Evolutionary conservation across 495 filamentous ascomycete genomes (phyloP).

Genomic region (Pyrenula aspistea): DNA sequence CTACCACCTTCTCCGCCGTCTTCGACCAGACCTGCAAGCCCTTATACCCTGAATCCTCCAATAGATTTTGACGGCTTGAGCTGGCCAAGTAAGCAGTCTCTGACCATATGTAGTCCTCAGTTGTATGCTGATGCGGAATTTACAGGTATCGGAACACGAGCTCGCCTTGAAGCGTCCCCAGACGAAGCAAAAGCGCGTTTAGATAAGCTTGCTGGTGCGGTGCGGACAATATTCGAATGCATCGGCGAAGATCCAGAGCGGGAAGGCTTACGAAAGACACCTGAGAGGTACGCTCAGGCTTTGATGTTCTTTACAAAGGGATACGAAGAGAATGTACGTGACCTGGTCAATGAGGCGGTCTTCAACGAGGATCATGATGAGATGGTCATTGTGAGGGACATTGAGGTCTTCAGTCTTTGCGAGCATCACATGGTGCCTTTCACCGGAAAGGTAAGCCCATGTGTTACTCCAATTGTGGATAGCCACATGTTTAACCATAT

Average conservation of each 20-base stretch:
- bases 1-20: slow-evolving; percentile 32
- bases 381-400: slow-evolving; percentile 94
- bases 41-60: slow-evolving; percentile 50
- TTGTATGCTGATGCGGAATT: slow-evolving; percentile 5
- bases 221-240: slow-evolving; percentile 87
- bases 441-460: slow-evolving; percentile 64
- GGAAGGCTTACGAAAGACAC: slow-evolving; percentile 79
- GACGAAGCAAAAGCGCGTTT: slow-evolving; percentile 61
- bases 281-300: slow-evolving; percentile 85
- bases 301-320: slow-evolving; percentile 99
- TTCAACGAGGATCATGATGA: slow-evolving; percentile 97
- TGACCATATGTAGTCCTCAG: not conserved
- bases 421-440: slow-evolving; percentile 98
- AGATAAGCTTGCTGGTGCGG: slow-evolving; percentile 69
- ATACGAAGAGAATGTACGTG: slow-evolving; percentile 89
- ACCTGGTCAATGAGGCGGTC: slow-evolving; percentile 88
- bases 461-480: slow-evolving; percentile 7
- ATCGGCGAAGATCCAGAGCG: slow-evolving; percentile 90
- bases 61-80: slow-evolving; percentile 62
- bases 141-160: slow-evolving; percentile 64
- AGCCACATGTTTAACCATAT: slow-evolving; percentile 9
- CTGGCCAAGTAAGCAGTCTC: slow-evolving; percentile 49
- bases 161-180: slow-evolving; percentile 64
- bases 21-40: slow-evolving; percentile 42
- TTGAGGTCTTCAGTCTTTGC: slow-evolving; percentile 90